phyloP scores from a whole-genome alignment of 1,284 basidiomycete genomes.

The Naganishia sp. region DNA sequence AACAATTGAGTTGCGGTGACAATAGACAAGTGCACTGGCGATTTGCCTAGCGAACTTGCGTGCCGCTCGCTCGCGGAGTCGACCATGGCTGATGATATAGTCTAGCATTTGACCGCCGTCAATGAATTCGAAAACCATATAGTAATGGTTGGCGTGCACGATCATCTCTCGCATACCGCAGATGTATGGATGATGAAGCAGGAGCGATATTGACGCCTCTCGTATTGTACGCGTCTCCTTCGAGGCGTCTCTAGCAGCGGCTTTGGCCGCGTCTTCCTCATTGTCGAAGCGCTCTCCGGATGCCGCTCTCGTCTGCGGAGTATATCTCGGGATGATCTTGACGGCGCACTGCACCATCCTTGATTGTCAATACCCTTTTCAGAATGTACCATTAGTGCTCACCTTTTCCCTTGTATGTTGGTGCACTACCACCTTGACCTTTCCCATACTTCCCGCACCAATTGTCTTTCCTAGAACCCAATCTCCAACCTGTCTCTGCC shows the following conservation, averaged over 20 bases:
- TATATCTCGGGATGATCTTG: constrained; percentile 91
- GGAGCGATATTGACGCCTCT: constrained; percentile 88
- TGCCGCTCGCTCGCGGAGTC: constrained; percentile 89
- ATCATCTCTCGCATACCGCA: constrained; percentile 99
- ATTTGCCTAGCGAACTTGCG: constrained; percentile 97
- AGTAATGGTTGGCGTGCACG: constrained; percentile 92
- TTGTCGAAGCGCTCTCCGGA: constrained; percentile 14
- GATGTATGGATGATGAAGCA: constrained; percentile 96
- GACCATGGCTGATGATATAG: constrained; percentile 98
- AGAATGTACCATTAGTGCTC: constrained; percentile 42
- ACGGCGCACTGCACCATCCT: constrained; percentile 72
- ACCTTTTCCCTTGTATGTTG: constrained; percentile 91
- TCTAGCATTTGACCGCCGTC: constrained; percentile 99
- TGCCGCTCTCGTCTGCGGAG: constrained; percentile 46
- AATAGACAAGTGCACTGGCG: constrained; percentile 92
- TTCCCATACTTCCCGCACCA: constrained; percentile 98
- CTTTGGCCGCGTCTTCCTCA: constrained; percentile 59
- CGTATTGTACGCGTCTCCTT: constrained; percentile 95
- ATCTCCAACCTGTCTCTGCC: constrained; percentile 70
- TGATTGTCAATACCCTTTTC: not conserved
- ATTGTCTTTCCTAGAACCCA: constrained; percentile 96
- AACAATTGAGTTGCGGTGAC: constrained; percentile 95
- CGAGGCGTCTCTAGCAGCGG: constrained; percentile 82
- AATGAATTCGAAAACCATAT: constrained; percentile 99
- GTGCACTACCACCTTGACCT: constrained; percentile 94